Evolutionary conservation across 2,329 filamentous ascomycete species (phyloP).

Genomic region (Colletotrichum gigasporum): DNA sequence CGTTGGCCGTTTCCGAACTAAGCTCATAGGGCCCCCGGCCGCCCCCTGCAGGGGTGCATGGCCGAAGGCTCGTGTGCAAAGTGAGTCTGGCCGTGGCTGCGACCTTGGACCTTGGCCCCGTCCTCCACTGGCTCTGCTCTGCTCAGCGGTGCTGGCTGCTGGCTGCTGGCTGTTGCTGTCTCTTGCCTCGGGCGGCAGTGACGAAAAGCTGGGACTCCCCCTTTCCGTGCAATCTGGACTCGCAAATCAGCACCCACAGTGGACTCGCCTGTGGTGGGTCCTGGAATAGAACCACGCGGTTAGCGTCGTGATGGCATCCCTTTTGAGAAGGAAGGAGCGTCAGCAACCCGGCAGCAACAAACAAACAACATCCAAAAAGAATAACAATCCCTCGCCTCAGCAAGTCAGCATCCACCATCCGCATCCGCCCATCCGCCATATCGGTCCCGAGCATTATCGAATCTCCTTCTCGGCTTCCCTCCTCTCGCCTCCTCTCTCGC

Average conservation of each 20-base stretch:
- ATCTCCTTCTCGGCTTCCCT: not conserved
- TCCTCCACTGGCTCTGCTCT: not conserved
- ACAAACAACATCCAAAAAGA: constrained; percentile 14
- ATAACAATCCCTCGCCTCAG: not conserved
- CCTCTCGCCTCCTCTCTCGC: not conserved
- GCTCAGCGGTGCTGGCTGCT: not conserved
- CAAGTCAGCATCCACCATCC: not conserved
- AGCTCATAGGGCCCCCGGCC: constrained; percentile 26
- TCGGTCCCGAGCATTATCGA: not conserved
- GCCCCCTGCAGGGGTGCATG: constrained; percentile 18
- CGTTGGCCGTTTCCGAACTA: constrained; percentile 27
- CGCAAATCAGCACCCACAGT: constrained; percentile 25
- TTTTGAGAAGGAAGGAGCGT: constrained; percentile 22
- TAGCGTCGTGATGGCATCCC: constrained; percentile 30
- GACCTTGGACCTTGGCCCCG: not conserved
- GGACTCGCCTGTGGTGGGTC: not conserved
- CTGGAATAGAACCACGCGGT: not conserved
- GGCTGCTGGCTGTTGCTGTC: not conserved
- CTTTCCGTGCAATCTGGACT: constrained; percentile 27
- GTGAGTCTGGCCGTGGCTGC: not conserved
- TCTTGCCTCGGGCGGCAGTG: not conserved
- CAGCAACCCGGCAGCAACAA: constrained; percentile 2
- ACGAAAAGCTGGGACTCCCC: constrained; percentile 14
- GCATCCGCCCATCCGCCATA: not conserved
- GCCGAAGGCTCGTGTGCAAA: constrained; percentile 20